Evolutionary conservation across 2,329 filamentous ascomycete species (phyloP).

Genomic region (Westerdykella aurantiaca): DNA sequence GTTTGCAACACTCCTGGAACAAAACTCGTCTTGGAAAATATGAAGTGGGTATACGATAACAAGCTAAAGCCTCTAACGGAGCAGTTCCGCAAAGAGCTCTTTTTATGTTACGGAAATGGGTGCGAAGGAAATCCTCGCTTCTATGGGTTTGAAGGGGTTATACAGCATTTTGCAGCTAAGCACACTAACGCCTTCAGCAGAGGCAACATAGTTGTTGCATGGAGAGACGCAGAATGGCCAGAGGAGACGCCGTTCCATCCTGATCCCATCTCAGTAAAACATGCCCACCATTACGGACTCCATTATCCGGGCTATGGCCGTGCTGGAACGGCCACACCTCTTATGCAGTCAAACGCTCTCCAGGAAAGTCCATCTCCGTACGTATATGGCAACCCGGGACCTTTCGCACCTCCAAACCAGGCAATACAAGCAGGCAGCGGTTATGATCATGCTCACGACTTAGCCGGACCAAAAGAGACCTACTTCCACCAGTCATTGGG

Average conservation of each 20-base stretch:
- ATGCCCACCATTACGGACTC: constrained; percentile 33
- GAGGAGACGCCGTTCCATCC: constrained; percentile 65
- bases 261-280: constrained; percentile 47
- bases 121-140: constrained; percentile 61
- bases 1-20: constrained; percentile 46
- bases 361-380: constrained; percentile 36
- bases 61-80: constrained; percentile 69
- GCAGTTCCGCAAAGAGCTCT: constrained; percentile 62
- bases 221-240: constrained; percentile 74
- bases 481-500: constrained; percentile 28
- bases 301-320: constrained; percentile 36
- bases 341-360: constrained; percentile 28
- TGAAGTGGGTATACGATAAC: constrained; percentile 78
- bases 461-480: constrained; percentile 23
- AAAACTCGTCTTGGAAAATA: constrained; percentile 70
- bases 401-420: constrained; percentile 34
- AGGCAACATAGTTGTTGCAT: constrained; percentile 68
- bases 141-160: constrained; percentile 71
- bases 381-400: constrained; percentile 30
- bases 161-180: constrained; percentile 80
- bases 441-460: constrained; percentile 28
- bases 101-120: constrained; percentile 60
- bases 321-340: constrained; percentile 32
- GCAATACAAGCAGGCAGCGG: constrained; percentile 15
- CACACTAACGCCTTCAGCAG: constrained; percentile 65